Evolutionary conservation across 768 basidiomycete species (phyloP).

Genomic region (Suillus variegatus): DNA sequence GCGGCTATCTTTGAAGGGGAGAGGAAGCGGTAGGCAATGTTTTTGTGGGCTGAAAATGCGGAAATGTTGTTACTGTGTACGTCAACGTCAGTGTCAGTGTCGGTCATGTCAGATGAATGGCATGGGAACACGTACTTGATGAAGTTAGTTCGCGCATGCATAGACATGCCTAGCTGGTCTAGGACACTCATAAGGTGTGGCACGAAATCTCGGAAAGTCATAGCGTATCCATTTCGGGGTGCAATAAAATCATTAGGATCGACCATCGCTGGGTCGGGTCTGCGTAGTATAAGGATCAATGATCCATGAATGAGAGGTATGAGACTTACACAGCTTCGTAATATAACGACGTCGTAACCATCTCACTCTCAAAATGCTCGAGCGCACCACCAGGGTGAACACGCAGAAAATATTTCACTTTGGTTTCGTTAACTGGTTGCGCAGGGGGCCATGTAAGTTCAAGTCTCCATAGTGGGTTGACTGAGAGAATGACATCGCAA

Average conservation of each 20-base stretch:
- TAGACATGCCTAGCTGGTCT: slow-evolving; percentile 81
- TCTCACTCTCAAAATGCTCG: slow-evolving; percentile 84
- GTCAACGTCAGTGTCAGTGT: slow-evolving; percentile 1
- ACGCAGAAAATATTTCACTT: slow-evolving; percentile 80
- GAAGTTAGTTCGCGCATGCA: slow-evolving; percentile 80
- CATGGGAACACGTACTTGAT: slow-evolving; percentile 60
- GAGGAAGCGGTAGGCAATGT: slow-evolving; percentile 90
- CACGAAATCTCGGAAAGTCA: slow-evolving; percentile 80
- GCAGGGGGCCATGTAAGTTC: slow-evolving; percentile 79
- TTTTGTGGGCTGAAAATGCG: slow-evolving; percentile 73
- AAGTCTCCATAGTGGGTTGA: slow-evolving; percentile 75
- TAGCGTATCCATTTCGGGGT: slow-evolving; percentile 82
- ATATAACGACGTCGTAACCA: slow-evolving; percentile 78
- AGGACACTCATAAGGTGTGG: slow-evolving; percentile 81
- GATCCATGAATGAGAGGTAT: neutral
- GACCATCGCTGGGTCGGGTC: slow-evolving; percentile 75
- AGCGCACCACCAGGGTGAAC: slow-evolving; percentile 84
- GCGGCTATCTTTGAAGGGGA: slow-evolving; percentile 77
- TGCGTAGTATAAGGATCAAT: slow-evolving; percentile 31
- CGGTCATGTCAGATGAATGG: slow-evolving; percentile 4
- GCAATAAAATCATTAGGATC: slow-evolving; percentile 80
- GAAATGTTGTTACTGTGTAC: slow-evolving; percentile 68
- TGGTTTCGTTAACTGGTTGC: slow-evolving; percentile 64
- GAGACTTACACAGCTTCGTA: slow-evolving; percentile 79
- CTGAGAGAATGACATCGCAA: slow-evolving; percentile 73